Base-by-base conservation (phyloP, 2,329 filamentous ascomycete genomes). In the Sporothrix phasma region DNA sequence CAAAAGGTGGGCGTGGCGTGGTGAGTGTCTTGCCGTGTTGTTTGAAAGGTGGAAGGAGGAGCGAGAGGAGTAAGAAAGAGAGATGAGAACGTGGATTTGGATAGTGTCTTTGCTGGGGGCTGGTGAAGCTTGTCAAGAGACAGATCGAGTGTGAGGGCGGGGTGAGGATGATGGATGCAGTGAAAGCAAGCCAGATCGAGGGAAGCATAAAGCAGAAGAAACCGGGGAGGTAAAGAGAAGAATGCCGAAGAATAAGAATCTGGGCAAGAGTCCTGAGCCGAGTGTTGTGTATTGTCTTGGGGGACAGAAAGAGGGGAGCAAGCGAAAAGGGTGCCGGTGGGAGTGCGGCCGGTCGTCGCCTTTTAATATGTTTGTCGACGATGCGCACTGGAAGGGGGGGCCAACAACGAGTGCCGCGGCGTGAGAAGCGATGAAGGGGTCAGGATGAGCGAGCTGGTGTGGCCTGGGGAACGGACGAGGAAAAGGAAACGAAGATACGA, bases 341-440 rank as follows among this genome's bases (percentile, higher is more conserved):
- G 60, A 62, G 60, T 10, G 61, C 37, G 61, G 61, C 46, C 24
- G 61, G n/a, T 41, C 24, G 61, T 43, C 45, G 43, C 61, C 47
- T 62, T 62, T 62, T 54, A 62, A 49, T 62, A 24, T 51, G 15
- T 62, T 26, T 43, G 61, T 29, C 31, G 61, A 53, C 47, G 47
- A 53, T 43, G 34, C 54, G 29, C 37, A 43, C 37, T 26, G 24
- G 24, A 59, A n/a, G n/a, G n/a, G n/a, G n/a, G n/a, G n/a, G n/a
- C 29, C 24, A 59, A 17, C 37, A 39, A 45, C 22, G 19, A 31
- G 56, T 31, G 56, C 24, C 17, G 22, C n/a, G 17, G 53, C 54
- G 54, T 13, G 29, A 26, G 54, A 29, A 22, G 13, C 54, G 37
- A 43, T 43, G 10, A n/a, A n/a, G n/a, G n/a, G n/a, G n/a, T n/a